Base-by-base conservation (phyloP, 768 basidiomycete species). In the Obba rivulosa region DNA sequence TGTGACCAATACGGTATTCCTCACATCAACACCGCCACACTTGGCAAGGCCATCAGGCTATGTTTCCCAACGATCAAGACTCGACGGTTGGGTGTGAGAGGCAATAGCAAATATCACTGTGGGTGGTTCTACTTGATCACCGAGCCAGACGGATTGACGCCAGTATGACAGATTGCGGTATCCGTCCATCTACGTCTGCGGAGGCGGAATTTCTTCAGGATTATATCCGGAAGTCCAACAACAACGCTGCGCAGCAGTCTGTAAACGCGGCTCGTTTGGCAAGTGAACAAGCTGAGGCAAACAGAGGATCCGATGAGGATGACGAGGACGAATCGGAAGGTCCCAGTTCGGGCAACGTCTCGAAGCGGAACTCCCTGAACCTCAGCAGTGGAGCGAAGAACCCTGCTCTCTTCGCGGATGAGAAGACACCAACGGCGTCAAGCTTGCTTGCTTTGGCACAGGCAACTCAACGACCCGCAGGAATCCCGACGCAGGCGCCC, bases 41-140 rank as follows among this genome's bases (percentile, higher is more conserved):
- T 96, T 59, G 93, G 93, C 53, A 96, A 96, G 68, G 92, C 92
- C 40, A 92, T 96, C 62, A 79, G 92, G 53, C 79, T 89, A 46
- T 93, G 91, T 66, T 96, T 92, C 70, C 90, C 90, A 42, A 89
- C 87, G 53, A 93, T 96, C 77, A 94, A 92, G 78, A 95, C 93
- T 43, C 77, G 93, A 57, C 85, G 93, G 50, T 69, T 96, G 51
- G 93, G 93, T 51, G 91, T 91, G 50, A 74, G 93, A 68, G 92
- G 92, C 43, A 93, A 95, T 73, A 91, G 88, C 72, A 94, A 93
- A 77, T 95, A 95, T 70, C 92, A 94, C 69, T 95, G 90, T 92
- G 56, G 56, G 85, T 74, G 55, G 45, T 35, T 36, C 50, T 58
- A 62, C 58, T 60, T 51, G 46, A 48, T 67, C 62, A 51, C 56